Evolutionary conservation across 208 protist species (phyloP), one percentile per base, ranked within the genome.

Genomic region (Naegleria lovaniensis): DNA sequence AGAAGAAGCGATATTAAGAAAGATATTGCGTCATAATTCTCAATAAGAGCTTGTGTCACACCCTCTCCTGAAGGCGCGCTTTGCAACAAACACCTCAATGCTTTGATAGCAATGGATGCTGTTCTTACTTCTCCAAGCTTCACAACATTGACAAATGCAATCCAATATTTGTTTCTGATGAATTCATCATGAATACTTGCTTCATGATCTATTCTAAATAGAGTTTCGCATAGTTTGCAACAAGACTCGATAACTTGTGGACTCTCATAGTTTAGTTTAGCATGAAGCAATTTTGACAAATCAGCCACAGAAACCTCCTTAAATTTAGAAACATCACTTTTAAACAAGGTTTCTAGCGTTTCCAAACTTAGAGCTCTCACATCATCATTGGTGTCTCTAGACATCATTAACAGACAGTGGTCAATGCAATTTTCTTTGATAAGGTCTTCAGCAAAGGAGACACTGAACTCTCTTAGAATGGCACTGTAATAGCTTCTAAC

Each of bases 401-500:
- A 36, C 13, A 88, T 19, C 4, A 33, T 58, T 59, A n/a, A 43
- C 19, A 29, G 6, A 3, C 16, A 36, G n/a, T 40, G 11, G 22
- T 29, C 9, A 43, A 88, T 58, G 0, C 33, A 40, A 22, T 88
- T 39, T 58, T 88, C 41, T 39, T 88, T 88, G 3, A 88, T 15
- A 15, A 88, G 25, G 4, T 88, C 85, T 58, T 88, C 85, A 38
- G 85, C 41, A 39, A 58, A 58, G 0, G 25, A 22, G 2, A 38
- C 6, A 39, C 41, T 22, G 38, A 88, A 58, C 36, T 88, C 85
- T 19, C 85, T 88, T 58, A 88, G 55, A 43, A 88, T 88, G 2
- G 85, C 85, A 58, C 85, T 58, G 55, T 58, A 88, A 58, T 88
- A 88, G 36, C 85, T 88, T 58, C 85, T 88, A 33, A 88, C 58